Evolutionary conservation across 2,329 filamentous ascomycete genomes (phyloP).

Genomic region (Pseudocercospora musae): DNA sequence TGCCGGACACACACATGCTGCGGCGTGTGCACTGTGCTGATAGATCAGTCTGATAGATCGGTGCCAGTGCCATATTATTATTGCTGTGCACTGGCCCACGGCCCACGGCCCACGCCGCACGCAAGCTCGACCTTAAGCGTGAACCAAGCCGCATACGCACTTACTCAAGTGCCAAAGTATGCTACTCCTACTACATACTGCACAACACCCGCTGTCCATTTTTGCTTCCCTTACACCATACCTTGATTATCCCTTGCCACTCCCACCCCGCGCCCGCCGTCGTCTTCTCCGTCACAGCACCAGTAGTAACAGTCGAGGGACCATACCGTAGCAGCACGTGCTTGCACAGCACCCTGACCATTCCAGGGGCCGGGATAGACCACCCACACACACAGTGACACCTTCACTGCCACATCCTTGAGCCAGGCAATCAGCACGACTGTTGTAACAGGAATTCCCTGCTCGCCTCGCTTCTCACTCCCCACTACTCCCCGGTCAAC

Average conservation of each 20-base stretch:
- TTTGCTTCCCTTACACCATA: neutral
- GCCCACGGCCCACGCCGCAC: too few species aligned
- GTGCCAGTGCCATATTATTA: too few species aligned
- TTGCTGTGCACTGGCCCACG: neutral
- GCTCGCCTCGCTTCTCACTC: too few species aligned
- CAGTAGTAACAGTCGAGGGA: neutral
- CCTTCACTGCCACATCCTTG: constrained; percentile 2
- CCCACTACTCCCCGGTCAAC: too few species aligned
- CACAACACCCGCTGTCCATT: neutral
- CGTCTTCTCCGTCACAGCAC: neutral
- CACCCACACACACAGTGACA: neutral
- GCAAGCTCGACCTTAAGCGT: neutral
- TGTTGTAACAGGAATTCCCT: constrained; percentile 4
- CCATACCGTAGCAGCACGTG: neutral
- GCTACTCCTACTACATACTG: neutral
- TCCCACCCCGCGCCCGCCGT: neutral
- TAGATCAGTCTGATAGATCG: too few species aligned
- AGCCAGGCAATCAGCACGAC: neutral
- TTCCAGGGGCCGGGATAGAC: neutral
- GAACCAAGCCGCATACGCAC: neutral
- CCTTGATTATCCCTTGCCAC: neutral
- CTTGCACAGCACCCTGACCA: neutral
- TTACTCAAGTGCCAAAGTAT: neutral
- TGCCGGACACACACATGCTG: too few species aligned
- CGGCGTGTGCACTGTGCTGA: too few species aligned